Evolutionary conservation across 2,329 filamentous ascomycete species (phyloP).

Genomic region (Ustilaginoidea virens): DNA sequence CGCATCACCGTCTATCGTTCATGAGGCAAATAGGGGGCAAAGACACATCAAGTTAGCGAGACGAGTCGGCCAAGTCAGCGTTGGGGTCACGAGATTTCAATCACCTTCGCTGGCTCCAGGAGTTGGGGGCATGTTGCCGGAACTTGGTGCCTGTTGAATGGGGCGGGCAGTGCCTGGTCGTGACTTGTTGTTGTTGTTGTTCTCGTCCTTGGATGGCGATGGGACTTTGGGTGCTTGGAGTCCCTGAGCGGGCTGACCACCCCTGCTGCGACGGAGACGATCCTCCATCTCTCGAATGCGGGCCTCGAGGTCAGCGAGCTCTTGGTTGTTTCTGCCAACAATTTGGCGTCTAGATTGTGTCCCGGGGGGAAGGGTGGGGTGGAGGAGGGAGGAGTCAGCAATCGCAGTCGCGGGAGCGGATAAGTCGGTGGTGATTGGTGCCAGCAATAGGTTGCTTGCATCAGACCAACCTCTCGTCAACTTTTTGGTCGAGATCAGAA

Average conservation of each 20-base stretch:
- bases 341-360: constrained; percentile 20
- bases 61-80: constrained; percentile 9
- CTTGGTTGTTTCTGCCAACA: constrained; percentile 56
- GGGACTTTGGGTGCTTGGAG: constrained; percentile 5
- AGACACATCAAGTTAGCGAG: constrained; percentile 2
- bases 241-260: constrained; percentile 7
- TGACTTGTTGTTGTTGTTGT: constrained; percentile 29
- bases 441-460: too few species aligned
- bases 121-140: constrained; percentile 43
- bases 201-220: constrained; percentile 13
- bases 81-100: constrained; percentile 26
- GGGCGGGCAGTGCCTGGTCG: constrained; percentile 38
- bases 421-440: background rate
- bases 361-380: background rate
- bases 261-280: constrained; percentile 37
- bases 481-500: constrained; percentile 55
- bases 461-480: constrained; percentile 62
- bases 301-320: constrained; percentile 75
- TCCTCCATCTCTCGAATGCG: constrained; percentile 75
- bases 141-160: constrained; percentile 34
- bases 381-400: background rate
- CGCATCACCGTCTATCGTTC: constrained; percentile 20
- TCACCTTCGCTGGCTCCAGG: constrained; percentile 49
- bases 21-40: too few species aligned
- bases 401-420: background rate